These are phyloP conservation scores for Taphrina flavorubra DNA, from an alignment of 1,139 yeast genomes.

Conservation along the genomic window DNA sequence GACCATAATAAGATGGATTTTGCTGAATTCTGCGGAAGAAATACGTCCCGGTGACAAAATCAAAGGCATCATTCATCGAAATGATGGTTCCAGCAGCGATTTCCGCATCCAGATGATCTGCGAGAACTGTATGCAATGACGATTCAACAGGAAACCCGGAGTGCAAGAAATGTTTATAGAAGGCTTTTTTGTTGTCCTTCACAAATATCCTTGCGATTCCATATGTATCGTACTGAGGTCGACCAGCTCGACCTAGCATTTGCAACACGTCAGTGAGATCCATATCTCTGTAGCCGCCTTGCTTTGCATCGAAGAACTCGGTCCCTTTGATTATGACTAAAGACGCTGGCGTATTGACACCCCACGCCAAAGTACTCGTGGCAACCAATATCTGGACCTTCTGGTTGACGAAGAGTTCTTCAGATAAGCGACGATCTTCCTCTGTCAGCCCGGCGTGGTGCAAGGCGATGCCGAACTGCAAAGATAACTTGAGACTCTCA, in stretches of 20 bases:
- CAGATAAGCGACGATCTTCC: slow-evolving; percentile 84
- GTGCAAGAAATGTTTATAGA: slow-evolving; percentile 90
- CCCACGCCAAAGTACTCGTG: slow-evolving; percentile 96
- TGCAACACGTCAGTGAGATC: slow-evolving; percentile 89
- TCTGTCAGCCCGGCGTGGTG: slow-evolving; percentile 98
- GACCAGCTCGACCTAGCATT: slow-evolving; percentile 77
- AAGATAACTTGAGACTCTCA: slow-evolving; percentile 79
- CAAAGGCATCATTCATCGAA: slow-evolving; percentile 85
- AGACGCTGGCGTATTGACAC: slow-evolving; percentile 94
- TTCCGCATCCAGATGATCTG: slow-evolving; percentile 96
- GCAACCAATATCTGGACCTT: slow-evolving; percentile 91
- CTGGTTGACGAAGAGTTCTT: slow-evolving; percentile 78
- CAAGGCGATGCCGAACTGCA: slow-evolving; percentile 94
- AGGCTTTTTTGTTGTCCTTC: slow-evolving; percentile 86
- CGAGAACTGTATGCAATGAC: slow-evolving; percentile 87
- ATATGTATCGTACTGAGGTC: slow-evolving; percentile 94
- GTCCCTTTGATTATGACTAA: slow-evolving; percentile 94
- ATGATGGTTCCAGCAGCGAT: slow-evolving; percentile 84
- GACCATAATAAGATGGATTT: slow-evolving; percentile 93
- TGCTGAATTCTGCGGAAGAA: slow-evolving; percentile 90
- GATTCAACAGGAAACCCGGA: slow-evolving; percentile 98
- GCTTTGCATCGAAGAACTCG: slow-evolving; percentile 80
- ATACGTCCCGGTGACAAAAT: slow-evolving; percentile 93
- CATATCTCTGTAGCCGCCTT: slow-evolving; percentile 82
- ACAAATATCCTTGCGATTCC: slow-evolving; percentile 96